Evolutionary conservation across 805 yeast genomes (phyloP), one percentile per base, ranked within the genome.

Genomic region (Saturnispora galanensis): DNA sequence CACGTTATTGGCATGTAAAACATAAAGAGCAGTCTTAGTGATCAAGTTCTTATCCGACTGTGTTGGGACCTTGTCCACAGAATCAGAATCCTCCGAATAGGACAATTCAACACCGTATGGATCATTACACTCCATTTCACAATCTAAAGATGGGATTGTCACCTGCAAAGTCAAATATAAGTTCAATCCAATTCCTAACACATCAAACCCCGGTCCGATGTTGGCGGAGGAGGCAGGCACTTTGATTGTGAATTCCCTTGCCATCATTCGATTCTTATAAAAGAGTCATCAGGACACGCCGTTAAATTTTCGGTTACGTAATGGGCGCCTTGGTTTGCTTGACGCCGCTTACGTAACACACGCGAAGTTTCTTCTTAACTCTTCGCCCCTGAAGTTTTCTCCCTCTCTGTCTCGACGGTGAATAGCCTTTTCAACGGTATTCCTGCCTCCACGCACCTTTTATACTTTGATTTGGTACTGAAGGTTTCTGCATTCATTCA

Each of bases 191-290:
- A 93, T 81, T 18, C 98, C 98, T 42, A 93, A 68, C 6, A 93
- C 98, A 64, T 93, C 98, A 59, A 90, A 93, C 1, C 98, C 98
- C 9, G 98, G 98, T 8, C 98, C 98, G 42, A 93, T 90, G 57
- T 93, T 93, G 57, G 98, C 98, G 41, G 95, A 84, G 5, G 97
- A 89, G 6, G 97, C 96, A 4, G 98, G 98, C 13, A 90, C 93
- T 44, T 76, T 77, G 53, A 86, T 74, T 37, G 60, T 63, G 63
- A 82, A 82, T 44, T 71, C 67, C 48, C 77, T 70, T 45, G 63
- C 52, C 77, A 68, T 73, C n/a, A 21, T 21, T 21, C 26, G 26
- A 21, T 21, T 21, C 26, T 21, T 21, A 21, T 18, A 37, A 37
- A 26, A 13, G n/a, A 21, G 39, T 26, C 29, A 37, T 26, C 39